Conservation (phyloP, 1,139 yeast genomes). For the Nakaseomyces nivariensis region DNA sequence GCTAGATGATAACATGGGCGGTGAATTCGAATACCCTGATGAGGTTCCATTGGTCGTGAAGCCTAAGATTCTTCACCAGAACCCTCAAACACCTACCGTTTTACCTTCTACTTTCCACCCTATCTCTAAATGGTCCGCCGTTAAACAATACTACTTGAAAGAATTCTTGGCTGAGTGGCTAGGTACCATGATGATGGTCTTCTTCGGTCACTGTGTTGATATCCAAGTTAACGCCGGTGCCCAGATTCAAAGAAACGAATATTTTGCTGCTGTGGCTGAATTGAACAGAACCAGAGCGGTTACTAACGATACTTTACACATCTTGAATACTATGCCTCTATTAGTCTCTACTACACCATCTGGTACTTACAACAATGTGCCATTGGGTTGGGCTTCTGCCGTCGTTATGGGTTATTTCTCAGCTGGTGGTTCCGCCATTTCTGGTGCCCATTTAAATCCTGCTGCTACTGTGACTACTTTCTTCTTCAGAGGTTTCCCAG, state of each 20-base stretch:
- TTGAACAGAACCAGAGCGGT: conserved; percentile 7
- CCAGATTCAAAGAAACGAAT: conserved; percentile 13
- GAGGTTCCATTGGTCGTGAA: conserved; percentile 27
- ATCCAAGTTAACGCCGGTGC: conserved; percentile 33
- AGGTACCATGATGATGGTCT: conserved; percentile 37
- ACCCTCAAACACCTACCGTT: conserved; percentile 32
- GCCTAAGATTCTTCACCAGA: conserved; percentile 30
- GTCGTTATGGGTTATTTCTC: conserved; percentile 39
- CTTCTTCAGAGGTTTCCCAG: conserved; percentile 36
- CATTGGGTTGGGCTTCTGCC: conserved; percentile 43
- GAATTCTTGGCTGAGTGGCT: conserved; percentile 38
- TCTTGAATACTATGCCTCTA: conserved; percentile 12
- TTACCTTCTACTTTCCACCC: conserved; percentile 31
- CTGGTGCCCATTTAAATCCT: conserved; percentile 40
- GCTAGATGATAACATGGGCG: background rate
- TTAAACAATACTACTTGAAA: conserved; percentile 25
- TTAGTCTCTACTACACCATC: conserved; percentile 23
- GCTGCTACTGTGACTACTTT: conserved; percentile 35
- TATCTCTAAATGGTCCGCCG: conserved; percentile 28
- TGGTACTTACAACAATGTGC: conserved; percentile 36
- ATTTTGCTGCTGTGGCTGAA: conserved; percentile 9
- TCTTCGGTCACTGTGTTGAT: conserved; percentile 39
- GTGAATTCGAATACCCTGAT: conserved; percentile 1
- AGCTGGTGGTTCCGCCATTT: conserved; percentile 35
- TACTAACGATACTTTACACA: conserved; percentile 9